Percentiles rank a stretch among this genome's conserved stretches.
phyloP scores from a whole-genome alignment of 495 filamentous ascomycete genomes.

The Aspergillus coremiiformis region DNA sequence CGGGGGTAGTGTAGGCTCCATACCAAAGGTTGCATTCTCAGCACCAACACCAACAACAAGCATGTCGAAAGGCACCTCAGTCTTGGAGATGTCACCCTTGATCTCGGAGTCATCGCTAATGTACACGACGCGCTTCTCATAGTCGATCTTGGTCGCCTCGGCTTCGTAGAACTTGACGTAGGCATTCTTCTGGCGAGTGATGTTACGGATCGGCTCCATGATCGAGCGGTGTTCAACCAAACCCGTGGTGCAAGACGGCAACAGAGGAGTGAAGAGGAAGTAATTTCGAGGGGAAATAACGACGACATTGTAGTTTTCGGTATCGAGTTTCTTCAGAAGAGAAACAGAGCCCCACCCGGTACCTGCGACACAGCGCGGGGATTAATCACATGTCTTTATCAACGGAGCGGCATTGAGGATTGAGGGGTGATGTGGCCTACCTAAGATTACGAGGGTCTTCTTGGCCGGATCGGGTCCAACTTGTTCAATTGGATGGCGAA shows the following conservation, averaged over 20 bases:
- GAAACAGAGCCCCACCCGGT: constrained; percentile 97
- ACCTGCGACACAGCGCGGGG: constrained; percentile 40
- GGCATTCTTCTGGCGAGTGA: constrained; percentile 85
- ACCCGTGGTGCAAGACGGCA: constrained; percentile 94
- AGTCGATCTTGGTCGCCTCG: constrained; percentile 93
- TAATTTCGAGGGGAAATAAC: constrained; percentile 95
- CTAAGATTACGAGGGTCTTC: constrained; percentile 95
- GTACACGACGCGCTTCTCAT: constrained; percentile 76
- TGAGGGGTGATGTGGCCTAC: constrained; percentile 44
- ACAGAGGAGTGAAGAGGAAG: constrained; percentile 97
- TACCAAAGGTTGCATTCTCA: constrained; percentile 96
- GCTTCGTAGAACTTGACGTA: constrained; percentile 96
- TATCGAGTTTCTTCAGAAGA: constrained; percentile 95
- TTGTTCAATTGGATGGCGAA: constrained; percentile 77
- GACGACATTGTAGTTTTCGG: constrained; percentile 96
- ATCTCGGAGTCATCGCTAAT: constrained; percentile 91
- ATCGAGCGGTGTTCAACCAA: constrained; percentile 98
- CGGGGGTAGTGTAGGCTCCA: constrained; percentile 12
- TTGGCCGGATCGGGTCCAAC: constrained; percentile 72
- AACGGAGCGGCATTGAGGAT: neutral
- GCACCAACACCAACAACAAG: constrained; percentile 94
- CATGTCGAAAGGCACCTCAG: constrained; percentile 96
- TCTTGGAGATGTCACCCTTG: constrained; percentile 73
- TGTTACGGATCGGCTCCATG: constrained; percentile 96
- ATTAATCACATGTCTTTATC: constrained; percentile 3